Base-by-base conservation (phyloP, 2,329 filamentous ascomycete genomes). In the Sclerotinia glacialis region DNA sequence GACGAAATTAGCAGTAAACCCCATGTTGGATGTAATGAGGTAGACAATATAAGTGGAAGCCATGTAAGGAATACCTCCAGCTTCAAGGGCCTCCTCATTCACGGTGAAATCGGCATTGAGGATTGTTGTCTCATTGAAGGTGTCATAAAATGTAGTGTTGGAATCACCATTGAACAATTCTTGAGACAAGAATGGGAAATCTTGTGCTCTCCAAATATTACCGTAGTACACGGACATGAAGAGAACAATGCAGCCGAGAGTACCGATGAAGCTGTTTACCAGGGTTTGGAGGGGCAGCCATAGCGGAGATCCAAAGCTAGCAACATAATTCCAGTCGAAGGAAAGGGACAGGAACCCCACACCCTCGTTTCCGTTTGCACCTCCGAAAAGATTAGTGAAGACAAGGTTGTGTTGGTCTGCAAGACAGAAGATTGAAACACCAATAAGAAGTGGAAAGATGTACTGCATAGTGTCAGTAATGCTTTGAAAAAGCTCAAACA, bases 311-410 rank as follows among this genome's bases (percentile, higher is more conserved):
- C 69, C 69, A 18, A 70, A 65, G 53, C 65, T 54, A 53, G 71
- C 68, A 53, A 81, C 77, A 66, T 81, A 81, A 55, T 80, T 76
- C 77, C 79, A 81, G 69, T 82, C 80, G 40, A 82, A 77, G 26
- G 74, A 79, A 40, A 79, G 65, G 5, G 73, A 75, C 5, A 81
- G 40, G 28, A 61, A 28, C 21, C 79, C 74, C 7, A 76, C 71
- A 14, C 80, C 80, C 68, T 82, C 80, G 67, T 82, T 80, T 5
- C 78, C 78, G 49, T 75, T 76, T 2, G 80, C 75, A n/a, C 82
- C 82, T 5, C 82, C 82, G 68, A 83, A 83, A n/a, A 83, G 72
- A 50, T 81, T 80, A 26, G 80, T 82, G 60, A 83, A 81, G 7
- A 80, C 72, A 0, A 78, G 69, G 64, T 73, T 81, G 49, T 79